Percentiles rank a stretch among this genome's conserved stretches.
Evolutionary conservation across 2,329 filamentous ascomycete species (phyloP).

Genomic region (Clarireedia monteithiana): DNA sequence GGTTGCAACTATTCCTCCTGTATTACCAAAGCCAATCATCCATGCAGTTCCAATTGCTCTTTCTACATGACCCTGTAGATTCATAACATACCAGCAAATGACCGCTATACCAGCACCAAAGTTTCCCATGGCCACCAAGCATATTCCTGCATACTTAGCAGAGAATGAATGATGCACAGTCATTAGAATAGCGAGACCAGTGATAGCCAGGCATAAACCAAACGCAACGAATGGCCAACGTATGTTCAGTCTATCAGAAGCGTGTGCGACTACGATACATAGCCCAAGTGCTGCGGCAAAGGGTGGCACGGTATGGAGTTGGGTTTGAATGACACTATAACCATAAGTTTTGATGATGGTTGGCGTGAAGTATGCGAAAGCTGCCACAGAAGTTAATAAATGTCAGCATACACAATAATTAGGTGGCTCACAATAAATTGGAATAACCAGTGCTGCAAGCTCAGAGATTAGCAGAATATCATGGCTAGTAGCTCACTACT

Average conservation of each 20-base stretch:
- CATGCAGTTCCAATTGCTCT: slow-evolving; percentile 55
- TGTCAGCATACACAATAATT: neutral
- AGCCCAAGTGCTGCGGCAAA: slow-evolving; percentile 27
- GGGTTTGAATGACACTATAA: slow-evolving; percentile 50
- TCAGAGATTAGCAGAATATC: slow-evolving; percentile 46
- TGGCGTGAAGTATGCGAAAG: slow-evolving; percentile 68
- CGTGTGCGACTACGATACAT: neutral
- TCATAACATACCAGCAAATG: slow-evolving; percentile 1
- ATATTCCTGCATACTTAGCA: neutral
- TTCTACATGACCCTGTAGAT: neutral
- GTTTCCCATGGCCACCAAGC: neutral
- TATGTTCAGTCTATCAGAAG: neutral
- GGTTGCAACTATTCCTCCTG: slow-evolving; percentile 68
- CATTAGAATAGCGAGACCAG: neutral
- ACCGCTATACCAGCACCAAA: neutral
- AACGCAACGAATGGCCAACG: neutral
- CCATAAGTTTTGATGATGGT: slow-evolving; percentile 60
- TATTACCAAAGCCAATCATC: slow-evolving; percentile 70
- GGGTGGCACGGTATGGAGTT: slow-evolving; percentile 65
- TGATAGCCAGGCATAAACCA: neutral
- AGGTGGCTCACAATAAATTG: slow-evolving; percentile 49
- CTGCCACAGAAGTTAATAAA: neutral
- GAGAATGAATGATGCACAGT: neutral
- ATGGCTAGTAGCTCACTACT: neutral
- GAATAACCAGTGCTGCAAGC: slow-evolving; percentile 68